Conservation (phyloP, 2,329 filamentous ascomycete genomes). For the Chaetothyriales sp. region DNA sequence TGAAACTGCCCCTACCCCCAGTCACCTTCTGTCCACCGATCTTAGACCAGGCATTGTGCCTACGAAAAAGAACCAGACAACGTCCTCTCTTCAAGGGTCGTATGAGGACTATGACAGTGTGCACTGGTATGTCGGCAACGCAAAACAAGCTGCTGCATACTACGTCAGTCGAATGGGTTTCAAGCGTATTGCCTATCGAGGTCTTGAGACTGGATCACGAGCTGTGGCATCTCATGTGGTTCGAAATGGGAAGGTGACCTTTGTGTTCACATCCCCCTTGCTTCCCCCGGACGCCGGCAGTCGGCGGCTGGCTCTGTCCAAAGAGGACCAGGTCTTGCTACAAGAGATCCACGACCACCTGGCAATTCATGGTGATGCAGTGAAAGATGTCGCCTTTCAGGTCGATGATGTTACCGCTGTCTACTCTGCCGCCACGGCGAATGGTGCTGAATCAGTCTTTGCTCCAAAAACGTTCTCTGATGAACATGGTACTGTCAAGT, state of each 20-base stretch:
- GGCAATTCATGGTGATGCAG: slow-evolving; percentile 77
- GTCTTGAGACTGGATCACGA: slow-evolving; percentile 74
- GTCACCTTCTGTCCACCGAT: slow-evolving; percentile 1
- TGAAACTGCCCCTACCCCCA: slow-evolving; percentile 4
- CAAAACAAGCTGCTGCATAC: slow-evolving; percentile 83
- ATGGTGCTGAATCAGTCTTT: slow-evolving; percentile 27
- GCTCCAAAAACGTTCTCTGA: slow-evolving; percentile 45
- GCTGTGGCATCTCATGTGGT: slow-evolving; percentile 73
- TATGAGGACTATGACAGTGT: slow-evolving; percentile 85
- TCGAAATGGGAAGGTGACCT: slow-evolving; percentile 58
- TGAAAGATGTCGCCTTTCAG: slow-evolving; percentile 90
- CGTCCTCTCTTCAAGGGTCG: slow-evolving; percentile 5
- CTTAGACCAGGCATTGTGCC: neutral
- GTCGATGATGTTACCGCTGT: slow-evolving; percentile 78
- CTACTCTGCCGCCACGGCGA: slow-evolving; percentile 53
- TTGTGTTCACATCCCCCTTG: slow-evolving; percentile 71
- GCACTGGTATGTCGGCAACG: slow-evolving; percentile 93
- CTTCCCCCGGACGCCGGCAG: slow-evolving; percentile 52
- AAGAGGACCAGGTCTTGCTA: slow-evolving; percentile 50
- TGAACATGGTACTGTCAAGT: slow-evolving; percentile 49
- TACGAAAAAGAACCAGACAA: neutral
- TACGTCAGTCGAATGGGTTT: slow-evolving; percentile 84
- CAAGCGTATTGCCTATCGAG: slow-evolving; percentile 63
- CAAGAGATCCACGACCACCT: slow-evolving; percentile 67
- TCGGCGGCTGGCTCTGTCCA: slow-evolving; percentile 22